Percentiles rank a stretch among this genome's conserved stretches.
phyloP scores from a whole-genome alignment of 163 green algal species.

The Coccomyxa subellipsoidea region DNA sequence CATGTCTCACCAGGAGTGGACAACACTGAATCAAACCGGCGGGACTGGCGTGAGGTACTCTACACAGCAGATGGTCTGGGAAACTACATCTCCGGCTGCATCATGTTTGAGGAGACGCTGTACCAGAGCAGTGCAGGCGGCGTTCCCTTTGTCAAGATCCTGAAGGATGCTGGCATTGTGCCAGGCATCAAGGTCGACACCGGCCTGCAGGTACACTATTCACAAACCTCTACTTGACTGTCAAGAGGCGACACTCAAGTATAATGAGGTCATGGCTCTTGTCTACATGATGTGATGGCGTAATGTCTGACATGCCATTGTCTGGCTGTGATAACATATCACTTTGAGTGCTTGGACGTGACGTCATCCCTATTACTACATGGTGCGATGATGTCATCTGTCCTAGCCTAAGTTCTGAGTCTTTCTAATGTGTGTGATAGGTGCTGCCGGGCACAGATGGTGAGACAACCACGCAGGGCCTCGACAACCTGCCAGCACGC shows the following conservation, averaged over 20 bases:
- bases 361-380: no score
- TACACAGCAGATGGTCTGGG: conserved; percentile 76
- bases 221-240: no score
- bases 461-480: conserved; percentile 83
- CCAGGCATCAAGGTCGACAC: conserved; percentile 89
- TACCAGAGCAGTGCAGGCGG: conserved; percentile 67
- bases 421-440: conserved; percentile 31
- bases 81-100: conserved; percentile 68
- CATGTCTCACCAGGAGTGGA: conserved; percentile 45
- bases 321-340: no score
- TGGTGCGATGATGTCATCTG: no score
- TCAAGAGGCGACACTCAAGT: no score
- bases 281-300: no score
- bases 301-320: no score
- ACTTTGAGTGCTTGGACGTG: no score
- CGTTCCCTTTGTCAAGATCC: conserved; percentile 76
- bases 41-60: conserved; percentile 80
- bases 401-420: no score
- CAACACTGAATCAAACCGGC: conserved; percentile 82
- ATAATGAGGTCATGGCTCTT: no score
- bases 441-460: conserved; percentile 69
- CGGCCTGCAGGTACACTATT: conserved; percentile 21
- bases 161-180: conserved; percentile 61
- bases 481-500: conserved; percentile 80
- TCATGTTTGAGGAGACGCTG: conserved; percentile 87